phyloP scores from a whole-genome alignment of 2,329 filamentous ascomycete species.

The Aspergillus ochraceoroseus region DNA sequence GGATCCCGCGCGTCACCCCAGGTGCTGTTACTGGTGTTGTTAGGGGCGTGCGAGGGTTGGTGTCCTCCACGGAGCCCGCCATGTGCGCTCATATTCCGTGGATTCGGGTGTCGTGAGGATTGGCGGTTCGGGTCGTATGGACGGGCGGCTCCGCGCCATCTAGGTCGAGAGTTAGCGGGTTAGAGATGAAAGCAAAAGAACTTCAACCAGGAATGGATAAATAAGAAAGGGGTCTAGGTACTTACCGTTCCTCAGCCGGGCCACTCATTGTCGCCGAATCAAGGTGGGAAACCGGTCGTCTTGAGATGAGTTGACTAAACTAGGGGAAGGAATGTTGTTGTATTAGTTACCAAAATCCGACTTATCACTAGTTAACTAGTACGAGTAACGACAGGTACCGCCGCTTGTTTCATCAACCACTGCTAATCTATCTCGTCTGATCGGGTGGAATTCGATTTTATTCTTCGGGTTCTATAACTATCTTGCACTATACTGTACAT shows the following conservation, averaged over 20 bases:
- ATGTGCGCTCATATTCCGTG: slow-evolving; percentile 33
- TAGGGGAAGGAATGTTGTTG: too few species aligned
- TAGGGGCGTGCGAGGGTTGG: slow-evolving; percentile 22
- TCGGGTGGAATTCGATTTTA: too few species aligned
- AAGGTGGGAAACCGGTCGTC: too few species aligned
- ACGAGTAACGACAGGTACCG: too few species aligned
- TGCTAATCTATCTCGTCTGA: too few species aligned
- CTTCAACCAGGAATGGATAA: not conserved
- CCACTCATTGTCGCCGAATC: slow-evolving; percentile 22
- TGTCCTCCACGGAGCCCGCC: slow-evolving; percentile 30
- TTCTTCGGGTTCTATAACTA: too few species aligned
- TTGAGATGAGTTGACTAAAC: too few species aligned
- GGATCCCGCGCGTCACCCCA: slow-evolving; percentile 29
- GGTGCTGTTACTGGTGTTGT: slow-evolving; percentile 25
- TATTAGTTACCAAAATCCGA: too few species aligned
- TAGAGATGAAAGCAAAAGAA: slow-evolving; percentile 1
- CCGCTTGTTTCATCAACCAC: too few species aligned
- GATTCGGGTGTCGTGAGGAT: slow-evolving; percentile 32
- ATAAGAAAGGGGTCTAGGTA: slow-evolving; percentile 1
- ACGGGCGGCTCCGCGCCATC: slow-evolving; percentile 42
- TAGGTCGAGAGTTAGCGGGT: slow-evolving; percentile 14
- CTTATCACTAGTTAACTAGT: too few species aligned
- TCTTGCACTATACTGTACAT: too few species aligned
- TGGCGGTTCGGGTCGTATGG: slow-evolving; percentile 36
- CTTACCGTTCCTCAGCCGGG: slow-evolving; percentile 36